A percentile compares a stretch with the other conserved stretches of the same genome.
These are phyloP conservation scores for Talaromyces borbonicus DNA, from an alignment of 495 filamentous ascomycete genomes.

Conservation along the genomic window DNA sequence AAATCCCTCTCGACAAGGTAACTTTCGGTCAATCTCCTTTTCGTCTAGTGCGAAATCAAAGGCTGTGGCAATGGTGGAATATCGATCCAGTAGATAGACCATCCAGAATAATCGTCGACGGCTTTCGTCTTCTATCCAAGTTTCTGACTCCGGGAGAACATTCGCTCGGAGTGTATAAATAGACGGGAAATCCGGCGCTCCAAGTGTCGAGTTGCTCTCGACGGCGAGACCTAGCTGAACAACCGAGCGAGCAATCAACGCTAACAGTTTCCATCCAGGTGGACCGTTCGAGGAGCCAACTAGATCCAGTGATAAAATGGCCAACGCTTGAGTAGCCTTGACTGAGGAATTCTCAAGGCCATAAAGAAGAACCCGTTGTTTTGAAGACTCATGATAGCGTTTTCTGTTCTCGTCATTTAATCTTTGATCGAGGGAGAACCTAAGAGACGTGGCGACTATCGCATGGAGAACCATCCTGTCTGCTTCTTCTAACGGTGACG, in stretches of 20 bases:
- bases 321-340: conserved; percentile 73
- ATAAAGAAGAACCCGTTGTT: conserved; percentile 74
- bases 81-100: conserved; percentile 81
- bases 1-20: conserved; percentile 80
- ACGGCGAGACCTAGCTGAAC: conserved; percentile 77
- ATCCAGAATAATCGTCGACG: conserved; percentile 82
- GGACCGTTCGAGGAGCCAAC: conserved; percentile 75
- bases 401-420: conserved; percentile 60
- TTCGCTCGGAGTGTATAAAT: conserved; percentile 80
- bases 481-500: conserved; percentile 62
- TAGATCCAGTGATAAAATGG: conserved; percentile 71
- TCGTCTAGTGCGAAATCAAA: conserved; percentile 85
- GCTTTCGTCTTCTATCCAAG: conserved; percentile 83
- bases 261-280: conserved; percentile 81
- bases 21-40: conserved; percentile 74
- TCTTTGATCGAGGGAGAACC: conserved; percentile 66
- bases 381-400: conserved; percentile 68
- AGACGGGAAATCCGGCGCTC: conserved; percentile 63
- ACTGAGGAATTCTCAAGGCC: conserved; percentile 82
- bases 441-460: conserved; percentile 74
- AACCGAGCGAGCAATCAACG: conserved; percentile 73
- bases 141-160: conserved; percentile 67
- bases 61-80: conserved; percentile 78
- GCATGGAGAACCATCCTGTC: conserved; percentile 78
- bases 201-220: conserved; percentile 64